Percentiles rank a stretch among this genome's conserved stretches.
Conservation (phyloP, 2,329 filamentous ascomycete species). For the Pseudogymnoascus sp. region DNA sequence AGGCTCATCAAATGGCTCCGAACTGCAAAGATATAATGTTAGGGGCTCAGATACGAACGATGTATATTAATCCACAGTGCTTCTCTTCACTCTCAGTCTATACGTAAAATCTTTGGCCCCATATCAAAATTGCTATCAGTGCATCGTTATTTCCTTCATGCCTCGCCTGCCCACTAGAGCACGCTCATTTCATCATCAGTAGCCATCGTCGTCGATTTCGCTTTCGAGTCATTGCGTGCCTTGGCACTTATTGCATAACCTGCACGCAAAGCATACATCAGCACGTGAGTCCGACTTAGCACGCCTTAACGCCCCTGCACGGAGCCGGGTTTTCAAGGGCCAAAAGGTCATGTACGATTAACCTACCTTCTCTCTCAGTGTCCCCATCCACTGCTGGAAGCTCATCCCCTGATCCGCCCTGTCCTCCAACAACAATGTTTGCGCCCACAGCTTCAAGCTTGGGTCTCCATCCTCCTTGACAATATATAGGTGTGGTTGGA, state of each 20-base stretch:
- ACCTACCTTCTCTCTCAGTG: constrained; percentile 82
- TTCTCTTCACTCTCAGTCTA: constrained; percentile 5
- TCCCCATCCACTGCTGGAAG: constrained; percentile 86
- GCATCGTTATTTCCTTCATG: neutral
- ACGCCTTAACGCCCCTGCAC: neutral
- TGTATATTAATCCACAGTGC: constrained; percentile 5
- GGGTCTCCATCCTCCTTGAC: constrained; percentile 95
- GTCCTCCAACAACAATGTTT: constrained; percentile 92
- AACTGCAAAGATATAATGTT: neutral
- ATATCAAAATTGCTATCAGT: neutral
- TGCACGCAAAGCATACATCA: constrained; percentile 6
- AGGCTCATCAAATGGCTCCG: neutral
- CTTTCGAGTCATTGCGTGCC: constrained; percentile 2
- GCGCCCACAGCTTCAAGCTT: constrained; percentile 89
- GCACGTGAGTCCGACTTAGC: neutral
- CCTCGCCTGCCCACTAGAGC: neutral
- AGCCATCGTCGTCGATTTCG: neutral
- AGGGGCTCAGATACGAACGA: neutral
- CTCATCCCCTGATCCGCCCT: constrained; percentile 89
- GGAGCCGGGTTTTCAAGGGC: neutral
- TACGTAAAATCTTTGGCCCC: neutral
- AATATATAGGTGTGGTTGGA: constrained; percentile 86
- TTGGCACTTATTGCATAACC: constrained; percentile 6
- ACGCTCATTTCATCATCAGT: constrained; percentile 7
- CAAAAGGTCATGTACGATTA: constrained; percentile 25